phyloP scores from a whole-genome alignment of 495 filamentous ascomycete genomes.

The Thermothielavioides terrestris region DNA sequence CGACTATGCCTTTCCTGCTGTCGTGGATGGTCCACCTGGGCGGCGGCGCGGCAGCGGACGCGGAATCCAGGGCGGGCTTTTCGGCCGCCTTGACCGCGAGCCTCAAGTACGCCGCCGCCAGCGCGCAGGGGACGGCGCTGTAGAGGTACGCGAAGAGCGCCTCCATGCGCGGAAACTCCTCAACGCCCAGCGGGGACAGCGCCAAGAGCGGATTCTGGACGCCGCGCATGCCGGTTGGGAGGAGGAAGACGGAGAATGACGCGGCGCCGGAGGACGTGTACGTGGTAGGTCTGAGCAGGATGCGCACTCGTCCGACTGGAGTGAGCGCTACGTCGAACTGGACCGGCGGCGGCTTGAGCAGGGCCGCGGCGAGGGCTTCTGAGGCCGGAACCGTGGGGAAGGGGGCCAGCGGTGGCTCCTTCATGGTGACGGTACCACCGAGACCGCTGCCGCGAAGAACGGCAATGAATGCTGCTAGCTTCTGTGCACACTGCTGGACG shows the following conservation, averaged over 20 bases:
- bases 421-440: conserved; percentile 18
- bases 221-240: conserved; percentile 10
- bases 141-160: conserved; percentile 18
- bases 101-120: conserved; percentile 12
- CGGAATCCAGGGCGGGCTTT: no score
- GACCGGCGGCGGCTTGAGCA: conserved; percentile 19
- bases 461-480: conserved; percentile 8
- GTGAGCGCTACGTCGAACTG: conserved; percentile 36
- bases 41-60: no score
- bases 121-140: conserved; percentile 18
- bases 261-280: conserved; percentile 21
- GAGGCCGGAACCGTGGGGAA: conserved; percentile 6
- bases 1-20: conserved; percentile 12
- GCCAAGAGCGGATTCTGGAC: conserved; percentile 13
- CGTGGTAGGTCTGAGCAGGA: conserved; percentile 23
- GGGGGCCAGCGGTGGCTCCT: conserved; percentile 13
- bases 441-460: conserved; percentile 22
- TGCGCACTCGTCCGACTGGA: conserved; percentile 25
- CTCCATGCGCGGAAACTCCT: conserved; percentile 15
- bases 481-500: conserved; percentile 17
- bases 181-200: background rate
- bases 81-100: background rate
- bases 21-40: conserved; percentile 11
- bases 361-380: conserved; percentile 10
- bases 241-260: conserved; percentile 27